Conservation (phyloP, 2,329 filamentous ascomycete genomes). For the Plenodomus biglobosus region DNA sequence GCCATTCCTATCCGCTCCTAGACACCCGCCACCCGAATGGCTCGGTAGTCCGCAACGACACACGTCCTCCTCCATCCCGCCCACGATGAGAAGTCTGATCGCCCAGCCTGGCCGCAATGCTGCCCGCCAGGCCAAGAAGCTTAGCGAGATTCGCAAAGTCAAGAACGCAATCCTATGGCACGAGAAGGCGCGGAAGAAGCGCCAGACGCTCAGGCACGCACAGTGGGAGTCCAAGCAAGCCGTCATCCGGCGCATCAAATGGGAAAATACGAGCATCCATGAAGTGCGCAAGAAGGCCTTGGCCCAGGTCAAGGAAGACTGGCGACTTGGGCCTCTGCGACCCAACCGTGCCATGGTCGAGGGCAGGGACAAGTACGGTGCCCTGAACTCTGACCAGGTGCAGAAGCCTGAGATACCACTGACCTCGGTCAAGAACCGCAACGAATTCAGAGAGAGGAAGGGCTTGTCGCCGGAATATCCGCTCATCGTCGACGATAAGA, state of each 20-base stretch:
- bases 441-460: slow-evolving; percentile 21
- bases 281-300: slow-evolving; percentile 52
- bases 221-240: slow-evolving; percentile 35
- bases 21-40: slow-evolving; percentile 17
- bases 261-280: slow-evolving; percentile 27
- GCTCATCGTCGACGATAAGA: slow-evolving; percentile 33
- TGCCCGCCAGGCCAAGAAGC: slow-evolving; percentile 33
- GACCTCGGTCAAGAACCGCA: slow-evolving; percentile 28
- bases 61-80: slow-evolving; percentile 55
- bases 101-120: slow-evolving; percentile 27
- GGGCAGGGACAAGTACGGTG: slow-evolving; percentile 60
- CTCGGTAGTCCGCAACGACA: slow-evolving; percentile 28
- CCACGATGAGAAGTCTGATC: slow-evolving; percentile 40
- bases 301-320: slow-evolving; percentile 69
- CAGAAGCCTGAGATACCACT: slow-evolving; percentile 45
- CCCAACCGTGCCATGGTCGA: slow-evolving; percentile 72
- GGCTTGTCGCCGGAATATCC: slow-evolving; percentile 28
- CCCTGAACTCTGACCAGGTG: slow-evolving; percentile 45
- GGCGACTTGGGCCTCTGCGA: slow-evolving; percentile 74
- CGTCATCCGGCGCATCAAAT: slow-evolving; percentile 20
- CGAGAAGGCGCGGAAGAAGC: slow-evolving; percentile 29
- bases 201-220: slow-evolving; percentile 26
- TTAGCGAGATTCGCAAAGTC: slow-evolving; percentile 47
- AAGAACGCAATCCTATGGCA: slow-evolving; percentile 40
- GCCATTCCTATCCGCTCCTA: not conserved